Percentiles rank a stretch among this genome's conserved stretches.
These are phyloP conservation scores for Cladorrhinum sp. DNA, from an alignment of 2,329 filamentous ascomycete species.

Conservation along the genomic window DNA sequence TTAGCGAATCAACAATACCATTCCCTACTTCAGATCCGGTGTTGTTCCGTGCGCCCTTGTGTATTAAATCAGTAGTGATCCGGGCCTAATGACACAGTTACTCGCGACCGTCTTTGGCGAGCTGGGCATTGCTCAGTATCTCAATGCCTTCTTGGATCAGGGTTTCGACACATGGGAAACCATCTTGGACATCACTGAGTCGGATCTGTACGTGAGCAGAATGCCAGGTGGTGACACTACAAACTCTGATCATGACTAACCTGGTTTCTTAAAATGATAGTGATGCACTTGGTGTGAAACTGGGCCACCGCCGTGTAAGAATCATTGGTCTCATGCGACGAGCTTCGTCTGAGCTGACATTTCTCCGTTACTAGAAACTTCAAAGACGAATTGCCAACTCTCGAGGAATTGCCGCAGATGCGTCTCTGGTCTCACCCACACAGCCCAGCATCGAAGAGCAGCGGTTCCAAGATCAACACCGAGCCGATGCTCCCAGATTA, in stretches of 20 bases:
- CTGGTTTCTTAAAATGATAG: slow-evolving; percentile 38
- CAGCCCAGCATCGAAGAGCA: slow-evolving; percentile 52
- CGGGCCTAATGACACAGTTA: slow-evolving; percentile 55
- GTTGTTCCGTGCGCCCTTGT: slow-evolving; percentile 2
- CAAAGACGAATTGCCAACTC: slow-evolving; percentile 77
- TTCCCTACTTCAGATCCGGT: not conserved
- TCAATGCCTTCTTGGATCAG: slow-evolving; percentile 68
- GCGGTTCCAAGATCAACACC: slow-evolving; percentile 49
- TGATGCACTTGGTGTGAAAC: slow-evolving; percentile 71
- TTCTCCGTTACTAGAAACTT: slow-evolving; percentile 58
- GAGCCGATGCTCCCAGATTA: slow-evolving; percentile 41
- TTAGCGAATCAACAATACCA: not conserved
- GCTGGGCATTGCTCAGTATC: slow-evolving; percentile 76
- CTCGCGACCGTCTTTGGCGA: slow-evolving; percentile 66
- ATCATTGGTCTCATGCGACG: not conserved
- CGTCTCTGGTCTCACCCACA: slow-evolving; percentile 48
- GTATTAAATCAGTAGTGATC: slow-evolving; percentile 1
- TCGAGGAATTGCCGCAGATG: slow-evolving; percentile 58
- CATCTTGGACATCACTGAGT: slow-evolving; percentile 79
- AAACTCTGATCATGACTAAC: slow-evolving; percentile 12
- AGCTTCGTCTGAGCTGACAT: slow-evolving; percentile 11
- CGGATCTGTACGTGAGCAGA: slow-evolving; percentile 62
- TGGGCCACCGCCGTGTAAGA: slow-evolving; percentile 75
- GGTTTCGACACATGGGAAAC: slow-evolving; percentile 85
- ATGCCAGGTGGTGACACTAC: not conserved